Base-by-base conservation (phyloP, 371 early-diverging fungal genomes). In the Basidiobolus meristosporus region DNA sequence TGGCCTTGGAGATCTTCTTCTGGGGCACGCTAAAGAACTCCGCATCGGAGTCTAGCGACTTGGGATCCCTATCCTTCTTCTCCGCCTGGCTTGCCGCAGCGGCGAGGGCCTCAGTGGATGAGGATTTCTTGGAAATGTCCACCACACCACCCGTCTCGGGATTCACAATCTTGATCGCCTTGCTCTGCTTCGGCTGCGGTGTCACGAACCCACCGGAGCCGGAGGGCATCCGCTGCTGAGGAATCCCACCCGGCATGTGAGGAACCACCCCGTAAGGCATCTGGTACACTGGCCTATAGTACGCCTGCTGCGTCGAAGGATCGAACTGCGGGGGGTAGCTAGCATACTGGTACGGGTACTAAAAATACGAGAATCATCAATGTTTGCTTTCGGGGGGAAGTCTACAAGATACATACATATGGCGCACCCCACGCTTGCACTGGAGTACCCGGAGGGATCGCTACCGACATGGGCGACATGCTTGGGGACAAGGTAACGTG, bases 91-190 rank as follows among this genome's bases (percentile, higher is more conserved):
- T 26, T 26, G 26, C 5, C 9, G 26, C 3, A 26, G 26, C 3
- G 9, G 9, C 26, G 3, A 9, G 26, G 26, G 26, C 3, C 9
- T 26, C 26, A 34, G 11, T 36, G 10, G 16, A 11, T 11, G 11
- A 4, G 3, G 36, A 14, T 10, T 17, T 36, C 19, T 17, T 36
- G 11, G 19, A 28, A n/a, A n/a, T n/a, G 31, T 43, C 38, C 17
- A 43, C 31, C 3, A 31, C 44, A 11, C 30, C 9, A 11, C 30
- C 30, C 1, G 44, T 28, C 18, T 15, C 31, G 4, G 44, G 44
- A 31, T 43, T 31, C n/a, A 43, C 44, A 15, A 43, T 43, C 11
- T 28, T 38, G 9, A 43, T 43, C 15, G 44, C 44, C 28, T 37
- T 36, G 31, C n/a, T n/a, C n/a, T n/a, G n/a, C n/a, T 38, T 43